Conservation (phyloP, 2,329 filamentous ascomycete species). For the Cadophora gregata region DNA sequence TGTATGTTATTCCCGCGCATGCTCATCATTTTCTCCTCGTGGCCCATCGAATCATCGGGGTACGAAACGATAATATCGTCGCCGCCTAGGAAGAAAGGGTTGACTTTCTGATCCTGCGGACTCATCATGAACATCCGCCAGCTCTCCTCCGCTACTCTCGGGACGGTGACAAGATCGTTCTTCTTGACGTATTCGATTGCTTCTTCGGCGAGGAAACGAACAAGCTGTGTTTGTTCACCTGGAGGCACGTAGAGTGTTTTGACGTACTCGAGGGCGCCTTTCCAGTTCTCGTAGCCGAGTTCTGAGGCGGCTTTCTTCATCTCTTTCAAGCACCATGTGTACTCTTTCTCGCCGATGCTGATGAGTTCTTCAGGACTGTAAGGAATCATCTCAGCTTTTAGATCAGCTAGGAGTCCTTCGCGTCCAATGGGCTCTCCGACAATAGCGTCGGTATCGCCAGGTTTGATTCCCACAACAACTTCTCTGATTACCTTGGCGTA, state of each 20-base stretch:
- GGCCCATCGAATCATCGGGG: slow-evolving; percentile 57
- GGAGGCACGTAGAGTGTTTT: slow-evolving; percentile 61
- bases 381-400: slow-evolving; percentile 62
- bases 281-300: slow-evolving; percentile 59
- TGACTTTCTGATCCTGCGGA: slow-evolving; percentile 57
- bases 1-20: slow-evolving; percentile 65
- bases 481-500: slow-evolving; percentile 49
- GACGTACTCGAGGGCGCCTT: slow-evolving; percentile 59
- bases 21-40: slow-evolving; percentile 62
- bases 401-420: slow-evolving; percentile 56
- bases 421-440: slow-evolving; percentile 62
- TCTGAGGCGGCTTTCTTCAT: slow-evolving; percentile 57
- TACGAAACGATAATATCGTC: slow-evolving; percentile 60
- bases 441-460: slow-evolving; percentile 54
- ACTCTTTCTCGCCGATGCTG: slow-evolving; percentile 56
- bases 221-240: slow-evolving; percentile 58
- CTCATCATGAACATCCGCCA: slow-evolving; percentile 64
- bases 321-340: slow-evolving; percentile 60
- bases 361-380: slow-evolving; percentile 64
- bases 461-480: slow-evolving; percentile 52
- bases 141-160: slow-evolving; percentile 57
- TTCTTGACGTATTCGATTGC: slow-evolving; percentile 58
- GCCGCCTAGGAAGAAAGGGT: slow-evolving; percentile 66
- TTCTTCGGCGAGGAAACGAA: slow-evolving; percentile 57
- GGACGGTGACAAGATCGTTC: slow-evolving; percentile 61